Base-by-base conservation (phyloP, 129 eudicot species). In the Chrysanthemum seticuspe region DNA sequence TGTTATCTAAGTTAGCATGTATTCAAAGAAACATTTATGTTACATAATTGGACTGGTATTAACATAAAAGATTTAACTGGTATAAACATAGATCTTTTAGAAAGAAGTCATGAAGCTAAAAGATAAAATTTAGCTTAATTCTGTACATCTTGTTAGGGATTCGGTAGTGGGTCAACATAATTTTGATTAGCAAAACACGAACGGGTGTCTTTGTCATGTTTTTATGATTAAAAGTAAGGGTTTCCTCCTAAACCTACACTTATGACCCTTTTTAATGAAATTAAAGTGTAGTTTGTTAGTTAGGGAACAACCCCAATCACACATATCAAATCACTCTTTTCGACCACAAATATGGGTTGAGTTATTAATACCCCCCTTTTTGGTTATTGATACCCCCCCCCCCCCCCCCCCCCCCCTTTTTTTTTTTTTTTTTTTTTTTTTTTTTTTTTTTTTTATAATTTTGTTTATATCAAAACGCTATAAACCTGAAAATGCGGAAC, bases 221-320 rank as follows among this genome's bases (percentile, higher is more conserved):
- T 18, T 47, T 56, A 64, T 78, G 62, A 78, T 78, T 78, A 72
- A 78, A 52, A 62, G 31, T 77, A 54, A 64, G 62, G 49, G 61
- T 47, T 53, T 72, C 53, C 9, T 13, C 78, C 57, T 78, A 71
- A 71, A 13, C 68, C 60, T 61, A 27, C 34, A 45, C 23, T 77
- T 63, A 68, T 71, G 67, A 54, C 77, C 58, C 23, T 48, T 40
- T 40, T 75, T 48, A n/a, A 59, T 75, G 80, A 72, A 56, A 72
- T 78, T 72, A 45, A 78, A 78, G 82, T 78, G 64, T 55, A 60
- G 62, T 78, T 72, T 64, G 72, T 78, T 72, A 29, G 78, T 72
- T 72, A 65, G 78, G 82, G 78, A 78, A 78, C 82, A 73, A 78
- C 74, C 63, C 50, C 68, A 72, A 69, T 72, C 69, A 72, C 78